Conservation (phyloP, 2,329 filamentous ascomycete genomes). For the Fusarium poae region DNA sequence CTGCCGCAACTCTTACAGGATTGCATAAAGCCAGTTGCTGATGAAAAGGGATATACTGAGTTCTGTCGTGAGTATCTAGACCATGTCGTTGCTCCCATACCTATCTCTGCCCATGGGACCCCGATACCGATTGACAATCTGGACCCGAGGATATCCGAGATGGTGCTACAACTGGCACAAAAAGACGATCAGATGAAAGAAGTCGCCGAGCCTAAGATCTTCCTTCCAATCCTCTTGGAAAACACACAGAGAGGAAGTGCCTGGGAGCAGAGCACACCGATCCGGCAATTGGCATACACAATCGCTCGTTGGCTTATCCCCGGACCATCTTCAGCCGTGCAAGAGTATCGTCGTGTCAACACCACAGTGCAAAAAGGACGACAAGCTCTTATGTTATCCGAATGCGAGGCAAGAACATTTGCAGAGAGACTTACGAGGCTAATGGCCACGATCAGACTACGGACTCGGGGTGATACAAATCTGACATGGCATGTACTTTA, state of each 20-base stretch:
- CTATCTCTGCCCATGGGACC: conserved; percentile 22
- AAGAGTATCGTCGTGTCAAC: conserved; percentile 57
- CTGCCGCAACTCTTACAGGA: conserved; percentile 50
- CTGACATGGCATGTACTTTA: conserved; percentile 48
- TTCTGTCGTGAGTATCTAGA: conserved; percentile 54
- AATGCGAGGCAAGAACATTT: conserved; percentile 13
- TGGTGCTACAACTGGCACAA: conserved; percentile 52
- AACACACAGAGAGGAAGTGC: conserved; percentile 66
- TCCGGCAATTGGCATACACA: conserved; percentile 69
- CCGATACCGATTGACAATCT: conserved; percentile 42
- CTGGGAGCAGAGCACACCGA: conserved; percentile 65
- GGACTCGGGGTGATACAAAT: not conserved
- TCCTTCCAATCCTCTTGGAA: conserved; percentile 74
- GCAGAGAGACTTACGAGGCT: conserved; percentile 40
- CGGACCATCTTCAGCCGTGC: conserved; percentile 38
- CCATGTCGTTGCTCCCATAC: conserved; percentile 40
- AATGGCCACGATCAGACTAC: conserved; percentile 30
- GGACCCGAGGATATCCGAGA: conserved; percentile 58
- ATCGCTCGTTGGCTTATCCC: conserved; percentile 53
- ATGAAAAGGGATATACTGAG: conserved; percentile 44
- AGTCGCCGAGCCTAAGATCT: conserved; percentile 60
- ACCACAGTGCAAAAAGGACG: conserved; percentile 49
- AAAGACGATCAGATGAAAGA: conserved; percentile 26
- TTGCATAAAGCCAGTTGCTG: conserved; percentile 42
- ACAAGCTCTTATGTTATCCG: conserved; percentile 36